phyloP scores from a whole-genome alignment of 2,329 filamentous ascomycete species.

The Pseudogymnoascus sp. region DNA sequence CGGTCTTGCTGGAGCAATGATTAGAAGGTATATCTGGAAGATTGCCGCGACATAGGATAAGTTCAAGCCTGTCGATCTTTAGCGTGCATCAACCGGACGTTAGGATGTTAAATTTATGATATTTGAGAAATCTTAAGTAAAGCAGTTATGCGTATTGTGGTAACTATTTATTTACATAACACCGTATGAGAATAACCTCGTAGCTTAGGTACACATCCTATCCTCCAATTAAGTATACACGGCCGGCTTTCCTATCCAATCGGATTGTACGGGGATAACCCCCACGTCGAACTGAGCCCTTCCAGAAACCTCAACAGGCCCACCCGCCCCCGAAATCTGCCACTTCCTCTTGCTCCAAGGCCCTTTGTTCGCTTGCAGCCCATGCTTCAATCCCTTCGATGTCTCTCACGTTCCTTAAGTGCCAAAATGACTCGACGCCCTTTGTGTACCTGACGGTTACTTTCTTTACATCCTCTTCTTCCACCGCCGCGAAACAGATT shows the following conservation, averaged over 20 bases:
- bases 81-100: conserved; percentile 4
- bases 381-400: conserved; percentile 45
- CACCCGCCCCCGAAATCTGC: background rate
- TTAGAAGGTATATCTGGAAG: background rate
- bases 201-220: background rate
- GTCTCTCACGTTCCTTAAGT: conserved; percentile 55
- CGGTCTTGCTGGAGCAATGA: background rate
- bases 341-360: background rate
- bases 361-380: background rate
- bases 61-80: background rate
- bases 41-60: background rate
- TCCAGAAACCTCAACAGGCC: background rate
- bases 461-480: conserved; percentile 56
- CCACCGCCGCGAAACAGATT: conserved; percentile 77
- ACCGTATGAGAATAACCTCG: background rate
- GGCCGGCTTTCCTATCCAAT: background rate
- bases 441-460: conserved; percentile 57
- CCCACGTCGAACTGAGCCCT: background rate
- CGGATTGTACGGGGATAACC: background rate
- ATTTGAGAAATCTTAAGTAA: background rate
- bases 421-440: conserved; percentile 68
- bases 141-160: background rate
- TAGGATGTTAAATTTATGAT: background rate
- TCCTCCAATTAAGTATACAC: background rate
- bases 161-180: background rate